Base-by-base conservation (phyloP, 805 yeast genomes). In the Pachysolen tannophilus region DNA sequence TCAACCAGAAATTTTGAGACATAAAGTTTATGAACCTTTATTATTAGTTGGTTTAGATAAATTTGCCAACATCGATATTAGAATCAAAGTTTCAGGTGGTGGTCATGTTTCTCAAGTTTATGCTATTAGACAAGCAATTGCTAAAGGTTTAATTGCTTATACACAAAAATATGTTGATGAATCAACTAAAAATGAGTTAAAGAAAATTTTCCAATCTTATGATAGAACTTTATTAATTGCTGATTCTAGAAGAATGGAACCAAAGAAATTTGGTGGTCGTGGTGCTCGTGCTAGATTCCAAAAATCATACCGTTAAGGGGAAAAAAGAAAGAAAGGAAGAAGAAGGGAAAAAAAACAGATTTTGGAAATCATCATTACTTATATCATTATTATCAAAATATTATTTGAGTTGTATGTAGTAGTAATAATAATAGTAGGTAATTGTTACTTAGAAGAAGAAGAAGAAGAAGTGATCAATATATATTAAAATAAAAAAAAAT, bases 251-350 rank as follows among this genome's bases (percentile, higher is more conserved):
- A 90, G 95, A 82, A 82, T 88, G 82, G 98, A 92, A 80, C 98
- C 98, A 82, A 92, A 92, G 97, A 92, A 92, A 81, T 92, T 92
- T 79, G 98, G 98, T 80, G 98, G 98, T 81, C 95, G 94, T 73
- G 98, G 98, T 85, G 98, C 98, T 76, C 92, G 98, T 79, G 92
- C 98, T 67, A 90, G 97, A 78, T 90, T 85, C 97, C 98, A 92
- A 82, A 92, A 92, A 73, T 92, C 98, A 69, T 92, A 92, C 92
- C 98, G 98, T 88, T 92, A 90, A 75, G 27, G 26, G 13, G 8
- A 11, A 11, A 23, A 23, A 23, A n/a, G n/a, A n/a, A n/a, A n/a
- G n/a, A n/a, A n/a, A n/a, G n/a, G n/a, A n/a, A n/a, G n/a, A n/a
- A n/a, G n/a, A n/a, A n/a, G n/a, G n/a, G n/a, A n/a, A n/a, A n/a